Base-by-base conservation (phyloP, 75 land plant genomes). In the Sequoiadendron giganteum region DNA sequence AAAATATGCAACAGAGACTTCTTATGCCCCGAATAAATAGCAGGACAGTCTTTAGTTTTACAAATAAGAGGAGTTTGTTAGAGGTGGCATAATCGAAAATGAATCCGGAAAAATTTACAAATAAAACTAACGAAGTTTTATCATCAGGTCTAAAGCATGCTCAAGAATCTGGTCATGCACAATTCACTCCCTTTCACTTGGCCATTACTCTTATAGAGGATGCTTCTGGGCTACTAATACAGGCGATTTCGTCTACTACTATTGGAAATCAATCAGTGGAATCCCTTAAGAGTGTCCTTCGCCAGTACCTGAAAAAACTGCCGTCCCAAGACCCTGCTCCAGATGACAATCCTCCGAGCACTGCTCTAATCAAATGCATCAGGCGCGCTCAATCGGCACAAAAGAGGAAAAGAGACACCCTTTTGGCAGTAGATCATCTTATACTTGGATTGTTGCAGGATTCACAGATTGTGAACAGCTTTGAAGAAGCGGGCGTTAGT, bases 41-140 rank as follows among this genome's bases (percentile, higher is more conserved):
- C 38, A 36, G 38, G 38, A 0, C n/a, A 36, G 38, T 36, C 38
- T 36, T 36, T 0, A 36, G 38, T 36, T 36, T 36, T 36, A 36
- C 38, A 36, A 36, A 36, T 36, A 36, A 36, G 38, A 36, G 38
- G 38, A 36, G 0, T 28, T 7, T 28, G 28, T 4, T 68, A 0
- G 28, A 68, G 5, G 30, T 28, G 10, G 30, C n/a, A 25, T 68
- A 28, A 68, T 28, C 6, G 2, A 86, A 48, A 11, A 97, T 98
- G 99, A 98, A 96, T 94, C 96, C 97, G 13, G 97, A 93, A 55
- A 94, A 91, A 89, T 98, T 96, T 86, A 98, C 99, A 56, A 97
- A 96, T 95, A 96, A 98, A 94, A 95, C 98, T 3, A 96, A 95
- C 79, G 99, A 98, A 87, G 93, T 94, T 5, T 87, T 98, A 65